A percentile compares a stretch with the other conserved stretches of the same genome.
These are phyloP conservation scores for Apodospora peruviana DNA, from an alignment of 495 filamentous ascomycete species.

Conservation along the genomic window DNA sequence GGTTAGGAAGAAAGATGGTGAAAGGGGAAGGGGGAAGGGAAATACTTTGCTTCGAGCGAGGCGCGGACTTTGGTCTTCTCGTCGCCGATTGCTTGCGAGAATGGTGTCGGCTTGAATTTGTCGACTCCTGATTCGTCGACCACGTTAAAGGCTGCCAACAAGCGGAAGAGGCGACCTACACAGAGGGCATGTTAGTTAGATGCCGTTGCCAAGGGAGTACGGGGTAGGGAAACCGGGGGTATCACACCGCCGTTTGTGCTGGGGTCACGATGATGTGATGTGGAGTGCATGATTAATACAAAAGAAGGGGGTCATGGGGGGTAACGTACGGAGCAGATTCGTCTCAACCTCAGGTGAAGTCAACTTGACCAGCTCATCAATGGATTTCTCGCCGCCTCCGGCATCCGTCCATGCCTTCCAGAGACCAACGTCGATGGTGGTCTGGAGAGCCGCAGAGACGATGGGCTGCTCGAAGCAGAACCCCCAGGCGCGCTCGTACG, in stretches of 20 bases:
- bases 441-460: constrained; percentile 14
- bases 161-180: constrained; percentile 5
- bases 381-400: constrained; percentile 13
- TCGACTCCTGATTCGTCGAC: neutral
- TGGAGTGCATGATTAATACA: too few species aligned
- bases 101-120: constrained; percentile 4
- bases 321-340: constrained; percentile 11
- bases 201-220: neutral
- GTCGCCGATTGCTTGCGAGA: constrained; percentile 3
- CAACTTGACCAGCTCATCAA: constrained; percentile 14
- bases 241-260: too few species aligned
- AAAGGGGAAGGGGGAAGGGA: neutral
- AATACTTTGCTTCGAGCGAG: neutral
- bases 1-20: constrained; percentile 6
- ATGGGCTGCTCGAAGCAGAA: constrained; percentile 4
- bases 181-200: neutral
- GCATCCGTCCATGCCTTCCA: constrained; percentile 21
- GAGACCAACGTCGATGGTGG: constrained; percentile 22
- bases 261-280: too few species aligned
- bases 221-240: too few species aligned
- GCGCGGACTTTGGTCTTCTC: constrained; percentile 3
- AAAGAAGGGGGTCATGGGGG: neutral
- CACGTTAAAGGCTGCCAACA: constrained; percentile 2
- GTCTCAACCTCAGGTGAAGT: constrained; percentile 12
- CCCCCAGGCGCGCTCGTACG: constrained; percentile 6